Base-by-base conservation (phyloP, 1,284 basidiomycete genomes). In the Agaricales sp. region DNA sequence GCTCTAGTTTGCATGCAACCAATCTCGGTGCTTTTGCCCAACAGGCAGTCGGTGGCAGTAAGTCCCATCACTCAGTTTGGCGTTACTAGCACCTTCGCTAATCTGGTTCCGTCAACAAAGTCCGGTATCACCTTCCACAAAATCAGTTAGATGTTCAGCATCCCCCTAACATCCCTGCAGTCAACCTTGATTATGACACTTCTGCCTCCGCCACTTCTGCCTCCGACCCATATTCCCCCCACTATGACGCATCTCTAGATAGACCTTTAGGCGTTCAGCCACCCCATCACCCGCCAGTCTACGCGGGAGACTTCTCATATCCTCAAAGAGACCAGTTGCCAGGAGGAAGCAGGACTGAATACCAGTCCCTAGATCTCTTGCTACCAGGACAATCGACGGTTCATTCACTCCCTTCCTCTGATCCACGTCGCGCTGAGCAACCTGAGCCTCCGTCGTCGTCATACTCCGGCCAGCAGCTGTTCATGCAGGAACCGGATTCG, bases 1-100 rank as follows among this genome's bases (percentile, higher is more conserved):
- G 80, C 59, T 84, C 82, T 50, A 79, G 78, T 54, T 63, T 83
- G 23, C 80, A 82, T 59, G 84, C 82, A 2, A 82, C 82, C 58
- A 73, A 77, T 52, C 80, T 77, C 64, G 73, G 71, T 55, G 63
- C 70, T 37, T 65, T 70, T 37, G 78, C 75, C 62, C 65, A 68
- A 58, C 65, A 70, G 54, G 59, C 64, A 45, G 64, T 68, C 65
- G 62, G 63, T 52, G 67, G 73, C 67, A 68, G 63, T 74, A 63
- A 66, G 73, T 69, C 61, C 61, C 63, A 67, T 60, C 63, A 64
- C 65, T 67, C 66, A 60, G 61, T 63, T 61, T 66, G 61, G 62
- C 63, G 66, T 64, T 61, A 61, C 53, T 47, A 60, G 65, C 62
- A 53, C 55, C 55, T 61, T 51, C 67, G 67, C 64, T 68, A 64